Percentiles rank a stretch among this genome's conserved stretches.
Conservation (phyloP, 176 grass and related monocot species). For the bread wheat (Triticum aestivum) region DNA sequence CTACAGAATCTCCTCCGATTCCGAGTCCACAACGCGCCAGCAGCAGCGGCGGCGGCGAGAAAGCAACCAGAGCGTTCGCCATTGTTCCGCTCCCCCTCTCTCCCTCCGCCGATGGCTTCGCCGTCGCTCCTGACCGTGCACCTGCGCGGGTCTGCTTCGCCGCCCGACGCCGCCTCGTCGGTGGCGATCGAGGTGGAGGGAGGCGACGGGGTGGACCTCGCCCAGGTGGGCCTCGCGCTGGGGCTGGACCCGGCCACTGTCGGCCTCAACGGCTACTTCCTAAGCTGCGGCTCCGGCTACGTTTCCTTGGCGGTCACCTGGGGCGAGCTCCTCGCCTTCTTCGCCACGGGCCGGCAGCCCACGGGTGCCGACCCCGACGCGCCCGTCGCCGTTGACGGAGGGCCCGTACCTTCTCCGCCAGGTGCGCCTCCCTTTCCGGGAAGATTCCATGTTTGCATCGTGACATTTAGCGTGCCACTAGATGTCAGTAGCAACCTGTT, state of each 20-base stretch:
- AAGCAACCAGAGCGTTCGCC: constrained; percentile 30
- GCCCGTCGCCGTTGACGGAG: constrained; percentile 49
- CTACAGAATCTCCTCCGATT: not conserved
- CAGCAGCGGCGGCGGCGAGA: not conserved
- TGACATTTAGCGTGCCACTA: not conserved
- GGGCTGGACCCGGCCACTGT: constrained; percentile 57
- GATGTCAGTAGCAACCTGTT: not conserved
- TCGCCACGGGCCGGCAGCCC: constrained; percentile 43
- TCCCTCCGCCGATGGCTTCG: not conserved
- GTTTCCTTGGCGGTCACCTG: constrained; percentile 54
- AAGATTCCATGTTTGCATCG: too few species aligned
- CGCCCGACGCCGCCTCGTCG: not conserved
- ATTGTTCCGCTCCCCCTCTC: not conserved
- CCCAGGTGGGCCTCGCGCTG: constrained; percentile 41
- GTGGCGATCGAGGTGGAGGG: constrained; percentile 11
- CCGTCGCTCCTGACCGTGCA: constrained; percentile 10
- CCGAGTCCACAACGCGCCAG: not conserved
- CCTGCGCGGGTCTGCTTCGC: not conserved
- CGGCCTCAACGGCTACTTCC: constrained; percentile 66
- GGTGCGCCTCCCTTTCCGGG: constrained; percentile 5
- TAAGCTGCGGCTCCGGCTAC: constrained; percentile 43
- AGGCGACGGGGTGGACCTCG: constrained; percentile 49
- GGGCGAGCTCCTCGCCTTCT: constrained; percentile 54
- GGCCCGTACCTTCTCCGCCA: constrained; percentile 17
- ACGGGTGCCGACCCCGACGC: constrained; percentile 27